phyloP scores from a whole-genome alignment of 129 eudicot species.

The Mikania micrantha region DNA sequence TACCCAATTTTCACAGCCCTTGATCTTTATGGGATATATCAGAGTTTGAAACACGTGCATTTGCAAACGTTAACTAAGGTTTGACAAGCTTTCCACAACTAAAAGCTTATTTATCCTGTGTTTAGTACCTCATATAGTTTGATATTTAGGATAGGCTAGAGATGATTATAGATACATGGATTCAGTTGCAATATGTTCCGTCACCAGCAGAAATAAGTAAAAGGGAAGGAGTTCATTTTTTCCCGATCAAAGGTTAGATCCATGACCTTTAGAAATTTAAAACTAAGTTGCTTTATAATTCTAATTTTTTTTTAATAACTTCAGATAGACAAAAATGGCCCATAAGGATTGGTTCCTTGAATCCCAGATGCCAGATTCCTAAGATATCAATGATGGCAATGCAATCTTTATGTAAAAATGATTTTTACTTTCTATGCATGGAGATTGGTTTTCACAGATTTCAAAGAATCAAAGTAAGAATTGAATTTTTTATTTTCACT shows the following conservation, averaged over 20 bases:
- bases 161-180: constrained; percentile 64
- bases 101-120: background rate
- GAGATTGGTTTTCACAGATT: constrained; percentile 40
- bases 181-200: constrained; percentile 54
- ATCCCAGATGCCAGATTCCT: constrained; percentile 54
- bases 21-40: constrained; percentile 89
- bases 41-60: constrained; percentile 83
- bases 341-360: constrained; percentile 75
- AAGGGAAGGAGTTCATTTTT: constrained; percentile 61
- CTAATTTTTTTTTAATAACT: background rate
- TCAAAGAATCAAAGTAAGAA: constrained; percentile 16
- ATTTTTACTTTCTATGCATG: constrained; percentile 67
- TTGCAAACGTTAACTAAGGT: constrained; percentile 92
- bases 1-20: constrained; percentile 80
- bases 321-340: constrained; percentile 56
- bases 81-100: constrained; percentile 15
- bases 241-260: constrained; percentile 53
- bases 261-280: background rate
- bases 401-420: constrained; percentile 52
- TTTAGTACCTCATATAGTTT: constrained; percentile 11
- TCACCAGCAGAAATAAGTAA: constrained; percentile 89
- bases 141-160: constrained; percentile 83
- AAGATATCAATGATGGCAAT: constrained; percentile 50
- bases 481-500: background rate
- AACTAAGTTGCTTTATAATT: background rate